A percentile compares a stretch with the other conserved stretches of the same genome.
Conservation (phyloP, 345 rosid species). For the Hibiscus trionum region DNA sequence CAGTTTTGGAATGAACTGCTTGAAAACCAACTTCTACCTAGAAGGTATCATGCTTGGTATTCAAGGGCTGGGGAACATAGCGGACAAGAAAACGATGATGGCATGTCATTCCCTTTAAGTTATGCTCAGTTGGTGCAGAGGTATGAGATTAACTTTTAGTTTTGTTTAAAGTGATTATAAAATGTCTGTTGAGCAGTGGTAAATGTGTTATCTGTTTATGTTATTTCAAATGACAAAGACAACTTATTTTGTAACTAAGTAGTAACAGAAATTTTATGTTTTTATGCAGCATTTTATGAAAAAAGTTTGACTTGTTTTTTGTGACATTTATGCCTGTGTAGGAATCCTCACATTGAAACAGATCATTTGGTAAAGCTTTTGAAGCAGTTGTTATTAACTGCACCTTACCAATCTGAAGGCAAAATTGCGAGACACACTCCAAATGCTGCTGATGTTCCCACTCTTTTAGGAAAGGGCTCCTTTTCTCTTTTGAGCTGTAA, state of each 20-base stretch:
- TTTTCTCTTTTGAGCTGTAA: constrained; percentile 86
- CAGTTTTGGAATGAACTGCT: constrained; percentile 81
- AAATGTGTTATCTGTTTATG: neutral
- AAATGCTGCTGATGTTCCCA: constrained; percentile 85
- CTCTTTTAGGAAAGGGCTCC: constrained; percentile 75
- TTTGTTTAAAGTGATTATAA: constrained; percentile 1
- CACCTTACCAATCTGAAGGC: constrained; percentile 45
- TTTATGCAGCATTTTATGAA: neutral
- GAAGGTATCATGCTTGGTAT: constrained; percentile 97
- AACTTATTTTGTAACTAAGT: neutral
- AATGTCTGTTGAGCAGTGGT: neutral
- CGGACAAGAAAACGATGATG: constrained; percentile 71
- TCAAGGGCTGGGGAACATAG: constrained; percentile 63
- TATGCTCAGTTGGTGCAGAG: constrained; percentile 64
- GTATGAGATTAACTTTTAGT: constrained; percentile 29
- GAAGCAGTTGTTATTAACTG: constrained; percentile 64
- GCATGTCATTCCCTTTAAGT: constrained; percentile 65
- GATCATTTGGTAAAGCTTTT: constrained; percentile 94
- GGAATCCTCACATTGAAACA: constrained; percentile 79
- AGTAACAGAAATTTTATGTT: constrained; percentile 1
- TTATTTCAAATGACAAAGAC: neutral
- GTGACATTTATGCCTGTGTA: constrained; percentile 27
- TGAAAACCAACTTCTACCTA: constrained; percentile 82
- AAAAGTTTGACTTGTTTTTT: constrained; percentile 13
- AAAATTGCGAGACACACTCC: constrained; percentile 40